These are phyloP conservation scores for Neocucurbitaria cava DNA, from an alignment of 2,329 filamentous ascomycete species.

Conservation along the genomic window DNA sequence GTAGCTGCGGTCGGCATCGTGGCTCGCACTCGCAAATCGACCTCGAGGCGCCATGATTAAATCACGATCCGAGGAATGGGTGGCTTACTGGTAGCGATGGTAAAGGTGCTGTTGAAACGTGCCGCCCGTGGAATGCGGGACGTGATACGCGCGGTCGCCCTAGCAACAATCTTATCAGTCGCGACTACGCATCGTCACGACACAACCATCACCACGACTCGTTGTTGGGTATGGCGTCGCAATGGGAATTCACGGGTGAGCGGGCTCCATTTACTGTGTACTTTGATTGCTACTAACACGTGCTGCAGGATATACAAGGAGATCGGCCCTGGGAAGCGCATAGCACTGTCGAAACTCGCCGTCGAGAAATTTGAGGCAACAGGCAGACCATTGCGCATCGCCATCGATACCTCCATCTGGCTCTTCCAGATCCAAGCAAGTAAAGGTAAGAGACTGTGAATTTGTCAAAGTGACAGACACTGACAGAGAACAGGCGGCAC, in stretches of 20 bases:
- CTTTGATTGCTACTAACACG: too few species aligned
- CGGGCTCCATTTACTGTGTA: not conserved
- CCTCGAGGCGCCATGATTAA: slow-evolving; percentile 35
- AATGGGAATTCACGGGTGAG: slow-evolving; percentile 52
- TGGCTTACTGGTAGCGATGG: slow-evolving; percentile 17
- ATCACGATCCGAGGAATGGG: slow-evolving; percentile 8
- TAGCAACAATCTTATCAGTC: slow-evolving; percentile 43
- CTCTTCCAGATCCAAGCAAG: slow-evolving; percentile 91
- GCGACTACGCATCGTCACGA: slow-evolving; percentile 12
- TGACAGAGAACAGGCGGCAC: slow-evolving; percentile 67
- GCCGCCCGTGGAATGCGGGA: slow-evolving; percentile 20
- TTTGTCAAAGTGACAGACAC: slow-evolving; percentile 2
- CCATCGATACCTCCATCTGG: slow-evolving; percentile 97
- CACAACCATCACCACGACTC: slow-evolving; percentile 5
- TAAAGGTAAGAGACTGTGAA: slow-evolving; percentile 59
- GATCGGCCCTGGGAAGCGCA: slow-evolving; percentile 79
- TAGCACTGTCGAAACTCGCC: slow-evolving; percentile 83
- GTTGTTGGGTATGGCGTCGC: slow-evolving; percentile 23
- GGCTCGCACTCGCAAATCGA: slow-evolving; percentile 21
- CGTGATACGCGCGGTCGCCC: slow-evolving; percentile 27
- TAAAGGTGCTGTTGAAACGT: slow-evolving; percentile 19
- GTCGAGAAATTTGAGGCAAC: slow-evolving; percentile 75
- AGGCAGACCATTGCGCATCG: slow-evolving; percentile 78
- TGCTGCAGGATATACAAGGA: slow-evolving; percentile 81
- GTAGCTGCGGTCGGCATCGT: slow-evolving; percentile 29